Evolutionary conservation across 805 yeast genomes (phyloP), one percentile per base, ranked within the genome.

Genomic region (Teunomyces kruisii): DNA sequence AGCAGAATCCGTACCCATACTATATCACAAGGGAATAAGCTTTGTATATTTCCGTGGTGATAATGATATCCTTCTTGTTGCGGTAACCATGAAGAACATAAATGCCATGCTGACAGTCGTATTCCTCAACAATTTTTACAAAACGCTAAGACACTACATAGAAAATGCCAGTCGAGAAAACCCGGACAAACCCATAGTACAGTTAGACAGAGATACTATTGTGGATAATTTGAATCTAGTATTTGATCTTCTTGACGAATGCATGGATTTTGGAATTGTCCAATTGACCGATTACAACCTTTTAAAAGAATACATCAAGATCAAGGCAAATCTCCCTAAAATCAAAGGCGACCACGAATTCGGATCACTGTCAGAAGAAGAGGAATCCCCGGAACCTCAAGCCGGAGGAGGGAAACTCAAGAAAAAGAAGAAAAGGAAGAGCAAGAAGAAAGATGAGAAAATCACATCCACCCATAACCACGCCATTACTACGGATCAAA

Each of bases 211-310:
- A 43, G 90, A 84, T 44, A 55, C 80, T 13, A 77, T 88, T 2
- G 67, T 78, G 16, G 96, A 89, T 62, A 92, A 89, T 62, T 78
- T 80, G 51, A 81, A 83, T 28, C 70, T 89, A 40, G 78, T 89
- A 6, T 85, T 84, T 63, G 97, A 90, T 60, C 67, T 89, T n/a
- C 64, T 89, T 36, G 97, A 89, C 59, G 97, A 89, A 58, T 86
- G 89, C 74, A 78, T 88, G 80, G 97, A 90, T 62, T 86, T 79
- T 63, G 97, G 97, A 7, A 67, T 86, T n/a, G 82, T 89, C 1
- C 97, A 90, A 65, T 72, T 86, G 43, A 86, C 96, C 0, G 96
- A 90, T 57, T 78, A 81, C 42, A 85, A 84, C 50, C 78, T 90
- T 9, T 72, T 90, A 44, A 81, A 81, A 55, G 96, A 89, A 59